Evolutionary conservation across 2,329 filamentous ascomycete genomes (phyloP), one percentile per base, ranked within the genome.

Genomic region (Myriosclerotinia scirpicola): DNA sequence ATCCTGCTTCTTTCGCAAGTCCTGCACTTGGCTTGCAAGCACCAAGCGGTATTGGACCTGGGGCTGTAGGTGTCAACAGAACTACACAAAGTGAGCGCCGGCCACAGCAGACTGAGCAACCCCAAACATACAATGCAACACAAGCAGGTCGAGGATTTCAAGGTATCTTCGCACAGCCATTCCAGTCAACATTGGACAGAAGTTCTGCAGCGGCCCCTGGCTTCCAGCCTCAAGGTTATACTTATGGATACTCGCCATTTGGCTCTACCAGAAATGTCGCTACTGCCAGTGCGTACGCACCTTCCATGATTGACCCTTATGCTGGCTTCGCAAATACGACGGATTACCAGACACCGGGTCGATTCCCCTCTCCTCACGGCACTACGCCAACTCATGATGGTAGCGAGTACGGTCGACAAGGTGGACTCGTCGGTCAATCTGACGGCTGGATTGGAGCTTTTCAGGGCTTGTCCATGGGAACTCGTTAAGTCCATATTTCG

Each of bases 1-100:
- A 99, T 77, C 95, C 95, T 9, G 95, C 94, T 6, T 97, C 94
- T 0, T 97, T 98, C 78, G 91, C 91, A 34, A 93, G 88, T 69
- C 90, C 91, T 22, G 87, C 87, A 3, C 82, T 91, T 59, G 90
- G 90, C 36, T 81, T 93, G 30, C 88, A 89, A 76, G 87, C 88
- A 2, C 87, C 89, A 1, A 88, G 87, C 69, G 85, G 85, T 38
- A 83, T 90, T 72, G 86, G 87, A 0, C 86, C 87, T 11, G 88
- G 87, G 34, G 86, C 87, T 34, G 84, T 91, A n/a, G 84, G 83
- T 56, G 81, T 84, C 11, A 81, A 81, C 67, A 66, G 77, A 76
- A 58, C 76, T 76, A 54, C 80, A 77, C 75, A 68, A 72, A 61
- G 73, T 73, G 70, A 73, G 69, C 62, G 80, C 78, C 80, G 80